Base-by-base conservation (phyloP, 2,329 filamentous ascomycete species). In the Alternaria triticimaculans region DNA sequence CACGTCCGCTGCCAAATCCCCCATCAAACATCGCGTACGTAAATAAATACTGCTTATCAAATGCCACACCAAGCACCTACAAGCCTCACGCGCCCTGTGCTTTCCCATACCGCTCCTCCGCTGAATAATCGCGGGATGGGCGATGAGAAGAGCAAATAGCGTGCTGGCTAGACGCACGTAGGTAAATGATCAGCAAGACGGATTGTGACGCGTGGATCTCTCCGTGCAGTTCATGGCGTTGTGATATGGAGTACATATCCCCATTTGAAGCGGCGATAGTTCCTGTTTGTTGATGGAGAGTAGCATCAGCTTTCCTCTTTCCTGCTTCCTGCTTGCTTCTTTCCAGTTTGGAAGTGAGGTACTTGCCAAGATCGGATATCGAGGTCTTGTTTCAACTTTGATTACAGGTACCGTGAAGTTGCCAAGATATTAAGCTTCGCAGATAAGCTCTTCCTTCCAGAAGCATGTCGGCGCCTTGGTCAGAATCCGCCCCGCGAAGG, bases 131-230 rank as follows among this genome's bases (percentile, higher is more conserved):
- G 14, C 30, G 33, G 25, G 33, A 37, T 33, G 21, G 20, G 45
- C 10, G 53, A 61, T 61, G 58, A 61, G 58, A 61, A 61, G 58
- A 61, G 58, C 53, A 61, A 57, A 26, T 46, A 37, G 33, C 25
- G 53, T 45, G 45, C 25, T 50, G 33, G 45, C 37, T 41, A 7
- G 26, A 33, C 23, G 4, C 10, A 57, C 23, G 21, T 26, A 41
- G 58, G 14, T 20, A 50, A 18, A 41, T 20, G n/a, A 50, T 58
- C 30, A 58, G 45, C 55, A 50, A n/a, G 21, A 43, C 21, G n/a
- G 43, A 60, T 21, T 25, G 23, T 30, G 23, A 20, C 53, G 15
- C 53, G 44, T 57, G 45, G 43, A 33, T 23, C 12, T 15, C 18
- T 55, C n/a, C 23, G 25, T 20, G 25, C 53, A 58, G n/a, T 41